A percentile compares a stretch with the other conserved stretches of the same genome.
Evolutionary conservation across 2,329 filamentous ascomycete species (phyloP).

Genomic region (Xylaria sp.): DNA sequence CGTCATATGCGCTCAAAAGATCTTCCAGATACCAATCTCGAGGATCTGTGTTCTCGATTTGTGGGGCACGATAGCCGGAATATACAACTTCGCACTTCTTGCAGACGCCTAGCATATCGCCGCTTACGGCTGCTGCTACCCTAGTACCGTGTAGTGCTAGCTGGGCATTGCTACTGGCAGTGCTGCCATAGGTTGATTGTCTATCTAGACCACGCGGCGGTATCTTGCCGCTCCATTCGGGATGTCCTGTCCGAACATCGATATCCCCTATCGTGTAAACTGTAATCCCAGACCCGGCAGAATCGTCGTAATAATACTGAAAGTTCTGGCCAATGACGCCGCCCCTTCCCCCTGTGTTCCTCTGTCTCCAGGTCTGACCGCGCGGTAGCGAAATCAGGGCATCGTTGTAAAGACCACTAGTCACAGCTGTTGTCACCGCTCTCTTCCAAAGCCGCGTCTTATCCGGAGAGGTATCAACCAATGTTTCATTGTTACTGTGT

Average conservation of each 20-base stretch:
- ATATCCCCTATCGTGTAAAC: background rate
- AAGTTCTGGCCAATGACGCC: too few species aligned
- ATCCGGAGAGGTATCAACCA: background rate
- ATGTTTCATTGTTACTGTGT: background rate
- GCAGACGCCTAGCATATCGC: background rate
- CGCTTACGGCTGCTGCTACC: background rate
- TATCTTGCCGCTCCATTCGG: background rate
- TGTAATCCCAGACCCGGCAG: background rate
- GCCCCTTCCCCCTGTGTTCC: background rate
- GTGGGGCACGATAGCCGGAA: background rate
- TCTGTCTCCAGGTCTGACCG: background rate
- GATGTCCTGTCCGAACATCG: background rate
- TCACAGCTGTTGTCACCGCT: background rate
- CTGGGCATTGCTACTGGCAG: background rate
- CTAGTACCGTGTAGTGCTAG: background rate
- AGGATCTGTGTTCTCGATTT: background rate
- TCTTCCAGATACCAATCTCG: slow-evolving; percentile 9
- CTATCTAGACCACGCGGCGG: too few species aligned
- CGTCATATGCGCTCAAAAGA: slow-evolving; percentile 14
- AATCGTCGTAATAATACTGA: background rate
- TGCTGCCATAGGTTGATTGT: background rate
- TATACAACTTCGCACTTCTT: background rate
- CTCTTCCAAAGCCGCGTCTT: background rate
- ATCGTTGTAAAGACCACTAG: background rate
- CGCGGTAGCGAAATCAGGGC: slow-evolving; percentile 4